Evolutionary conservation across 2,329 filamentous ascomycete species (phyloP).

Genomic region (Didymosphaeria variabile): DNA sequence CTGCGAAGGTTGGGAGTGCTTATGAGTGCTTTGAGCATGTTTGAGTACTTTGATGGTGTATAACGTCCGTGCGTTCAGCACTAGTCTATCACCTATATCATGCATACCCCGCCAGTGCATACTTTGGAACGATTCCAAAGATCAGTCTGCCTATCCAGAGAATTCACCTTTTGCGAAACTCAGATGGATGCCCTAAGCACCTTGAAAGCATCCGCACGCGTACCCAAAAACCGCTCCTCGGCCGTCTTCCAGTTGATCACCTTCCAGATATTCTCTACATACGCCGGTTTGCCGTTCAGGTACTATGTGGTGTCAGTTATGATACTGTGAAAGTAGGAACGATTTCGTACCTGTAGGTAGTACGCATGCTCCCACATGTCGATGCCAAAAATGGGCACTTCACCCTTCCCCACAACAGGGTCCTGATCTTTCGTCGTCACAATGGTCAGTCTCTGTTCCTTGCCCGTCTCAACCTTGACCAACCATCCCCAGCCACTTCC

Average conservation of each 20-base stretch:
- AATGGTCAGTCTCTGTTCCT: constrained; percentile 66
- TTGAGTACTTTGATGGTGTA: constrained; percentile 43
- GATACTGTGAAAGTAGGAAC: not conserved
- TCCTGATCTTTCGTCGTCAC: constrained; percentile 89
- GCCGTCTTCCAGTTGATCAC: constrained; percentile 80
- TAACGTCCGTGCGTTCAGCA: constrained; percentile 20
- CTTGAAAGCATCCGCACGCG: constrained; percentile 50
- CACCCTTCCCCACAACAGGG: constrained; percentile 68
- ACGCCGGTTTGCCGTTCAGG: constrained; percentile 77
- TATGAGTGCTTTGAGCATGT: constrained; percentile 50
- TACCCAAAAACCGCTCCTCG: constrained; percentile 68
- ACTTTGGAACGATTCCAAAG: not conserved
- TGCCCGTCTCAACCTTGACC: constrained; percentile 70
- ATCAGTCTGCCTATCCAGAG: not conserved
- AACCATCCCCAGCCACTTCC: constrained; percentile 92
- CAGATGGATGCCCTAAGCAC: constrained; percentile 48
- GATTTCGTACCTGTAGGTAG: constrained; percentile 73
- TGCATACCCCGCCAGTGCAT: not conserved
- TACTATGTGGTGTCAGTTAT: constrained; percentile 61
- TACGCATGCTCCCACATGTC: constrained; percentile 97
- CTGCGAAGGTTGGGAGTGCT: constrained; percentile 26
- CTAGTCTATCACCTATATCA: constrained; percentile 21
- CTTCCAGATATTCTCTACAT: constrained; percentile 79
- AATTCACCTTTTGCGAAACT: not conserved
- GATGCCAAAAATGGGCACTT: constrained; percentile 77